Evolutionary conservation across 1,284 basidiomycete species (phyloP), one percentile per base, ranked within the genome.

Genomic region (Wallemia mellicola): DNA sequence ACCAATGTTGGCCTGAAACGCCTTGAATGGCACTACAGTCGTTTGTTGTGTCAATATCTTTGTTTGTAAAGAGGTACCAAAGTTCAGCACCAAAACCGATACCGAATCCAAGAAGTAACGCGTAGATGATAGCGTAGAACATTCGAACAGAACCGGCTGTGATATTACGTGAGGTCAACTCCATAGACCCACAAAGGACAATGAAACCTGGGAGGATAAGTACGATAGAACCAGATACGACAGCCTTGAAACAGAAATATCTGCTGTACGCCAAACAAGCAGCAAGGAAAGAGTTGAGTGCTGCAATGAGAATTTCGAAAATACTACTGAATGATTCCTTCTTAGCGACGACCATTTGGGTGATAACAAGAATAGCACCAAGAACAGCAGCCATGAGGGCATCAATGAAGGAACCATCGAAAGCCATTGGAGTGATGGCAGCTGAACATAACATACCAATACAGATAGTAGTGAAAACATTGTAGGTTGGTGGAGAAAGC

Each of bases 51-150:
- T 28, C 27, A 24, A 27, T 28, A 28, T 26, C 24, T 24, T 57
- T 5, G 22, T 25, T 25, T 19, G 55, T 57, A 24, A 57, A 27
- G 7, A 57, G 24, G 24, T 27, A 57, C 55, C 55, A 57, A 2
- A 57, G 27, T 28, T 57, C 9, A 11, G 25, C 24, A 28, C 55
- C 63, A 38, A 27, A 63, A 1, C 82, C 78, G 22, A 87, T 77
- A 3, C 86, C 85, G 66, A 88, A 88, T 1, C 83, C 83, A 22
- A 86, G 65, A 88, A 87, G 87, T n/a, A 88, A 73, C 0, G 85
- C 86, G 67, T 87, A 88, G 59, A 88, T 87, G 62, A 88, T 75
- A 22, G 85, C 83, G 64, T 86, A 88, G 24, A 87, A 83, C 83
- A 88, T 85, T 68, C 85, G 83, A 61, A 88, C 84, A 61, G 82